Base-by-base conservation (phyloP, 1,284 basidiomycete species). In the Uromyces viciae-fabae region DNA sequence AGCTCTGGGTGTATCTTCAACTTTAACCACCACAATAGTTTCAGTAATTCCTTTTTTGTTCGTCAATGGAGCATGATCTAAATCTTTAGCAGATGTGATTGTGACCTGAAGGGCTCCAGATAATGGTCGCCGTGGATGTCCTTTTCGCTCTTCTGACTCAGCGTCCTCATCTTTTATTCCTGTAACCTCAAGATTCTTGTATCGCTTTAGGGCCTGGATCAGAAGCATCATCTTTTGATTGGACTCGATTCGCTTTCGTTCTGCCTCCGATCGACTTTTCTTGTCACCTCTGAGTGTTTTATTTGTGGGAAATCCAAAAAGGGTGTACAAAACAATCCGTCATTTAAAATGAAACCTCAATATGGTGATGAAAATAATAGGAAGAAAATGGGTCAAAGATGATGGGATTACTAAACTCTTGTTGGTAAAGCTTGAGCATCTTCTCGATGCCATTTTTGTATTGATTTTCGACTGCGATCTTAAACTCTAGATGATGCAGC, bases 401-500 rank as follows among this genome's bases (percentile, higher is more conserved):
- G n/a, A n/a, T n/a, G n/a, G n/a, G n/a, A 33, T 38, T n/a, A 80
- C 68, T 73, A 8, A 58, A 64, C 78, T 82, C 52, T 69, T 82
- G 77, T 74, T 83, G 83, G 81, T 85, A 85, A 15, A 85, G 84
- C 83, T 85, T 84, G 71, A 93, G 93, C 95, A 99, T 99, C 89
- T 98, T 98, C 87, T 99, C 96, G 84, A 98, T 98, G 68, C 97
- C 97, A 85, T 92, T 90, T 88, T 97, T 97, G 89, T 98, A 98
- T 87, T 99, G 95, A 88, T 93, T 91, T 87, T 99, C 97, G 83
- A 99, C 94, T 87, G 96, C 94, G 75, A 98, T 91, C 88, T 99
- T 99, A 90, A 98, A 98, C 87, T 99, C 95, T 83, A 99, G 91
- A 87, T 98, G 95, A 87, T 98, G 95, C 81, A 99, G 90, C 96